These are phyloP conservation scores for Russula compacta DNA, from an alignment of 768 basidiomycete genomes.

Conservation along the genomic window DNA sequence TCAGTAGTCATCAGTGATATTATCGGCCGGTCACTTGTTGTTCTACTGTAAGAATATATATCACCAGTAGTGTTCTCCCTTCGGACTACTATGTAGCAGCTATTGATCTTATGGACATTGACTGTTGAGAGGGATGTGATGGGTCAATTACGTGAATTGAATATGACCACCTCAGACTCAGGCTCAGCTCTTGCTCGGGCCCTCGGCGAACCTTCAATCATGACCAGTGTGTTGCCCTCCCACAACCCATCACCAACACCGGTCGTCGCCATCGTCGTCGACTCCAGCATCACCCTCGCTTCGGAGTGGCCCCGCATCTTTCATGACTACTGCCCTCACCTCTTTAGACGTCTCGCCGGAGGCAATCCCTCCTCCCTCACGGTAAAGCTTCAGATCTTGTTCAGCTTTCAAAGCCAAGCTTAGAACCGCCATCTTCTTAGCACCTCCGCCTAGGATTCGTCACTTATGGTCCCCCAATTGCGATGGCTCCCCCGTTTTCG, in stretches of 20 bases:
- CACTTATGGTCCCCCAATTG: constrained; percentile 21
- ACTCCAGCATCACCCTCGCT: constrained; percentile 18
- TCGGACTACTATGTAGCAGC: neutral
- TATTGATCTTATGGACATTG: too few relatives aligned
- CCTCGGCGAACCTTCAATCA: neutral
- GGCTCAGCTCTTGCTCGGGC: too few relatives aligned
- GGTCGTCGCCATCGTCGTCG: constrained; percentile 17
- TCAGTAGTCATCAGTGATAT: neutral
- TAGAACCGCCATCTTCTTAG: neutral
- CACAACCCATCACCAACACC: neutral
- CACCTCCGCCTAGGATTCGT: constrained; percentile 20
- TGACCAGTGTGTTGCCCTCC: neutral
- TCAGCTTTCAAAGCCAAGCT: neutral
- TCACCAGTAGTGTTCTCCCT: neutral
- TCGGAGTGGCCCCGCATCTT: constrained; percentile 16
- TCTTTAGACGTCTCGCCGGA: constrained; percentile 17
- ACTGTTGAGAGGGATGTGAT: too few relatives aligned
- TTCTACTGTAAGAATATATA: neutral
- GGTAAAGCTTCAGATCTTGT: neutral
- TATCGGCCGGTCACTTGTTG: neutral
- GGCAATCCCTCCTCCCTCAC: neutral
- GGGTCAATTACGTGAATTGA: too few relatives aligned
- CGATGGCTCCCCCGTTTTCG: constrained; percentile 17
- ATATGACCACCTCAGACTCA: too few relatives aligned
- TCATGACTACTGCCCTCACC: constrained; percentile 3